A percentile compares a stretch with the other conserved stretches of the same genome.
Conservation (phyloP, 2,329 filamentous ascomycete genomes). For the Microcyclosporella mali region DNA sequence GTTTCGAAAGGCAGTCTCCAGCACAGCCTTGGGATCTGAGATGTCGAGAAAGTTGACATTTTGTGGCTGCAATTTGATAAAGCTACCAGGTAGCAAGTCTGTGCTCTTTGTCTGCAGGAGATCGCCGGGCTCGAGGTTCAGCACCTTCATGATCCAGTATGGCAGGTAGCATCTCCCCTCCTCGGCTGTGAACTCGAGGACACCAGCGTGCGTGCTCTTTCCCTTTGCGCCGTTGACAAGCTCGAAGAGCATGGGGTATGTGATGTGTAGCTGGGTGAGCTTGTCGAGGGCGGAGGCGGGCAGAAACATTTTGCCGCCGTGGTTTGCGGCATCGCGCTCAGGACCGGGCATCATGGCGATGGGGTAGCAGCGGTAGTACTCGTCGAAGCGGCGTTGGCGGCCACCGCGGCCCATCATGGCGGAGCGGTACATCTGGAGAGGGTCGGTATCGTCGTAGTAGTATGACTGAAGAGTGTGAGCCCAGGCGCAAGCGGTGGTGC, state of each 20-base stretch:
- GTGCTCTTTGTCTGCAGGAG: constrained; percentile 93
- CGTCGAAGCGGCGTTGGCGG: constrained; percentile 77
- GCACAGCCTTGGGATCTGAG: constrained; percentile 90
- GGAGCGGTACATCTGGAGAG: constrained; percentile 49
- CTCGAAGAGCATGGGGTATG: constrained; percentile 96
- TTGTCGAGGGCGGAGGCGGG: constrained; percentile 96
- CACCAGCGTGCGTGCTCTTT: constrained; percentile 83
- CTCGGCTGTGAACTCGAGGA: constrained; percentile 94
- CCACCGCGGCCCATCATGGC: constrained; percentile 47
- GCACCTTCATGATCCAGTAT: constrained; percentile 95
- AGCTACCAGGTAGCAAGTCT: constrained; percentile 78
- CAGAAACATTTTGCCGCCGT: constrained; percentile 94
- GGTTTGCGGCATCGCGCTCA: constrained; percentile 84
- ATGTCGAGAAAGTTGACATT: constrained; percentile 79
- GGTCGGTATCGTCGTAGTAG: constrained; percentile 48
- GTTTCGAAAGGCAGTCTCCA: constrained; percentile 93
- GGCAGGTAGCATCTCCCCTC: constrained; percentile 95
- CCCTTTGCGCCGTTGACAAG: constrained; percentile 79
- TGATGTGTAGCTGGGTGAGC: constrained; percentile 89
- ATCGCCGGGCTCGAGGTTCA: constrained; percentile 84
- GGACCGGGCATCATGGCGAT: constrained; percentile 88
- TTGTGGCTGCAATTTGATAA: constrained; percentile 96
- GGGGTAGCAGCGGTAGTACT: constrained; percentile 97
- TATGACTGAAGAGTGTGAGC: constrained; percentile 19
- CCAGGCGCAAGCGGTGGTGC: too few relatives aligned